Base-by-base conservation (phyloP, 768 basidiomycete species). In the Lactarius quietus region DNA sequence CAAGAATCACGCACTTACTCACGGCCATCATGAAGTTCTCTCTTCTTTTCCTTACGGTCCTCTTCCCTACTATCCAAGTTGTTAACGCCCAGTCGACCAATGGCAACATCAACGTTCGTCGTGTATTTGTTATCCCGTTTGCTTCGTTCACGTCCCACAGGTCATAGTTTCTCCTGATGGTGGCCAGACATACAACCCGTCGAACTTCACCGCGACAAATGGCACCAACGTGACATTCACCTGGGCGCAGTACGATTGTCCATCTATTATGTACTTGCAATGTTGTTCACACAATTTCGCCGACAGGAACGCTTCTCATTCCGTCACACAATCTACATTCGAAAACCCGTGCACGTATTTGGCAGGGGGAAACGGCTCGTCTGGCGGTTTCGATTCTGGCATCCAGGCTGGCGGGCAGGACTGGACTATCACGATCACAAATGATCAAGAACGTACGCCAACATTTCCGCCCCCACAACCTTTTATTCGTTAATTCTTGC, bases 171-270 rank as follows among this genome's bases (percentile, higher is more conserved):
- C 74, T 6, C 65, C 76, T 53, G 69, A 76, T 18, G 76, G 74
- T 6, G 63, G 70, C 14, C 80, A 83, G 68, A 64, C 74, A 14
- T 86, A 80, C 76, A 74, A 70, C 63, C 84, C 84, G 3, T 33
- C 70, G 54, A 82, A 83, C 67, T 68, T 86, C 68, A 79, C 73
- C 20, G 84, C 84, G 0, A n/a, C 78, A 7, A 79, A 81, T 23
- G 81, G 81, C n/a, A 81, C 82, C n/a, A 64, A 74, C 6, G 79
- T 86, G 33, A 83, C 81, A 3, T 86, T 86, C 75, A 81, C 73
- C 69, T 83, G 85, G 78, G 82, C 83, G 10, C 67, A 68, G 83
- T 83, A 63, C 66, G 70, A 15, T 23, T 28, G 1, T 29, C 14
- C 15, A 8, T 4, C 33, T 8, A 20, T 6, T n/a, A 6, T 53